Evolutionary conservation across 441 rosid genomes (phyloP), one percentile per base, ranked within the genome.

Genomic region (Mallotus repandus): DNA sequence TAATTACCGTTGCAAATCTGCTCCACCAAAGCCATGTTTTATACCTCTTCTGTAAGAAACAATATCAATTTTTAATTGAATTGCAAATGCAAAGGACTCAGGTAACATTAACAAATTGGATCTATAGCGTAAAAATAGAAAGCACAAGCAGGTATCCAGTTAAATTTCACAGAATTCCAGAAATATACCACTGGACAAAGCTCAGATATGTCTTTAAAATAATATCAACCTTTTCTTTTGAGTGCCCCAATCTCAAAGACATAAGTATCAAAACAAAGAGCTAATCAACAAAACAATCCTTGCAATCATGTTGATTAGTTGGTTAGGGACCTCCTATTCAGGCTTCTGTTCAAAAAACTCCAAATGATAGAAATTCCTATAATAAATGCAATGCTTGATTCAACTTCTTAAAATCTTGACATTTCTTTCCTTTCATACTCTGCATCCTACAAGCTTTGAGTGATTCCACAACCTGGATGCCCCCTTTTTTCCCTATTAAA

Each of bases 21-120:
- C 88, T 83, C 96, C 98, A 92, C 88, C 94, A 76, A 56, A 89
- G 87, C 99, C 97, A 94, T 32, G 83, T 82, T 83, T 81, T 87
- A 82, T 94, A 94, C 82, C 86, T 89, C 61, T 84, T 70, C 97
- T 94, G 90, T 35, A 68, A 48, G 18, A 74, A 61, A 68, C 7
- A 55, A 54, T n/a, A 64, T 58, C 55, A 66, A 59, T 19, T 65
- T 70, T 46, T 59, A 62, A 62, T 54, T 4, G 70, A 62, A 49
- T 5, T 21, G 12, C 41, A 45, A 22, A 65, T 13, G 45, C 9
- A 21, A 63, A 53, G 41, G 2, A 43, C 2, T 21, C 19, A 32
- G n/a, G 63, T 10, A 19, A 21, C 12, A 63, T 21, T 9, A 45
- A 69, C 6, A 7, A 56, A 22, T 18, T 16, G 15, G 18, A 9